A percentile compares a stretch with the other conserved stretches of the same genome.
Evolutionary conservation across 306 rosid species (phyloP).

Genomic region (Prunus mira): DNA sequence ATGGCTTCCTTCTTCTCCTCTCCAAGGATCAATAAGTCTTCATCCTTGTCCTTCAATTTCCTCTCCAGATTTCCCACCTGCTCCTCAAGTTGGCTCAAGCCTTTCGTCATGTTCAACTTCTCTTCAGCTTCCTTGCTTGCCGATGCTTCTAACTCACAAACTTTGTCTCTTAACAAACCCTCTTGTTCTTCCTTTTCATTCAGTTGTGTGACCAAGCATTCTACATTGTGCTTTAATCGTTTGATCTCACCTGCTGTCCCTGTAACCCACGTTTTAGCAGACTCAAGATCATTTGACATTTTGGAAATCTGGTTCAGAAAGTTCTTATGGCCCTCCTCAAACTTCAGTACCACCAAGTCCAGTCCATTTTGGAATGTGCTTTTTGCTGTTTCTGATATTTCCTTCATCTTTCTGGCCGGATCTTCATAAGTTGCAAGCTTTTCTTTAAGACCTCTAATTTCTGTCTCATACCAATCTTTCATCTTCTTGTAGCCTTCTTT

Average conservation of each 20-base stretch:
- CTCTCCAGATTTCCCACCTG: constrained; percentile 47
- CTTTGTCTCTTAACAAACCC: constrained; percentile 38
- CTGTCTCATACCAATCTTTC: constrained; percentile 41
- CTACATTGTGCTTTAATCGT: constrained; percentile 25
- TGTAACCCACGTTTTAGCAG: constrained; percentile 43
- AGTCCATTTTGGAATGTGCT: constrained; percentile 14
- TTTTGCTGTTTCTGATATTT: constrained; percentile 6
- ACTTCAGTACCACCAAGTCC: constrained; percentile 22
- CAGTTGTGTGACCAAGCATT: constrained; percentile 25
- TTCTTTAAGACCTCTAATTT: constrained; percentile 32
- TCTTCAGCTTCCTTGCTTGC: constrained; percentile 60
- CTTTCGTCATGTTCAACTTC: constrained; percentile 47
- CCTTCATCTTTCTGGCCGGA: constrained; percentile 20
- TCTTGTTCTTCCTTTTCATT: constrained; percentile 53
- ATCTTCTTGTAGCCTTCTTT: constrained; percentile 41
- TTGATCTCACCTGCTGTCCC: constrained; percentile 34
- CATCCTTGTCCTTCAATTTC: constrained; percentile 53
- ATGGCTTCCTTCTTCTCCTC: constrained; percentile 80
- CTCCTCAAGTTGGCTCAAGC: constrained; percentile 49
- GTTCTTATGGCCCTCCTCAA: constrained; percentile 33
- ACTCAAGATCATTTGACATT: constrained; percentile 37
- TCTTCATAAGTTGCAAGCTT: constrained; percentile 37
- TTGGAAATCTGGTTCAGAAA: constrained; percentile 27
- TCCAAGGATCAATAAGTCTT: constrained; percentile 41
- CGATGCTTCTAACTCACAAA: constrained; percentile 55